These are phyloP conservation scores for Thuidium tamariscinum DNA, from an alignment of 225 moss, liverwort and hornwort species.

Conservation along the genomic window DNA sequence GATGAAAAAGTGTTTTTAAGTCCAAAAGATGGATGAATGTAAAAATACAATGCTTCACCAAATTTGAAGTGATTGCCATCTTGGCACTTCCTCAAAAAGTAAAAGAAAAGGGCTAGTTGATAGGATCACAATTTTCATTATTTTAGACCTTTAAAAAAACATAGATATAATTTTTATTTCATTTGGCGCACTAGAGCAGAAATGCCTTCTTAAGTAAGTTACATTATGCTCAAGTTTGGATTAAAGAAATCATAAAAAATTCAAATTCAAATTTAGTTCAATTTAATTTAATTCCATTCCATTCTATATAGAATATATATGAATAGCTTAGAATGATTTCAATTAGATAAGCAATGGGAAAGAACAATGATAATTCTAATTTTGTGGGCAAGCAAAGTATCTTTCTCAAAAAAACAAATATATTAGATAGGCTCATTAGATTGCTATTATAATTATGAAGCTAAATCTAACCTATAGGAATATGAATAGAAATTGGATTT, in stretches of 20 bases:
- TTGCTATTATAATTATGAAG: not conserved
- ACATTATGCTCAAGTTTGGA: accelerated
- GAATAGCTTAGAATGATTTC: not conserved
- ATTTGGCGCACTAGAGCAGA: not conserved
- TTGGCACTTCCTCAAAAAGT: no score
- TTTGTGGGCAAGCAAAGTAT: not conserved
- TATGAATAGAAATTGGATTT: not conserved
- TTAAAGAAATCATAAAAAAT: not conserved
- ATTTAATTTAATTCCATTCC: not conserved
- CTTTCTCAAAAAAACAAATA: no score
- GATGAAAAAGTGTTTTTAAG: no score
- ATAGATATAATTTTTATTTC: not conserved
- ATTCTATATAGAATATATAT: not conserved
- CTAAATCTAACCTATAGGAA: not conserved
- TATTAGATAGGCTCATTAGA: not conserved
- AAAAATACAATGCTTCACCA: no score
- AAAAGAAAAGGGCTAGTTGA: no score
- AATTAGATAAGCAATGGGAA: not conserved
- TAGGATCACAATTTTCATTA: no score
- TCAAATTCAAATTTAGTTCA: not conserved
- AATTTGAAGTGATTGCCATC: no score
- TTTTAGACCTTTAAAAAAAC: not conserved
- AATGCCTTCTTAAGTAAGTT: not conserved
- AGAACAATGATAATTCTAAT: accelerated
- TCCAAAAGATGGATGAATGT: no score